Conservation (phyloP, 139 green algal species). For the Chlamydomonas eustigma region DNA sequence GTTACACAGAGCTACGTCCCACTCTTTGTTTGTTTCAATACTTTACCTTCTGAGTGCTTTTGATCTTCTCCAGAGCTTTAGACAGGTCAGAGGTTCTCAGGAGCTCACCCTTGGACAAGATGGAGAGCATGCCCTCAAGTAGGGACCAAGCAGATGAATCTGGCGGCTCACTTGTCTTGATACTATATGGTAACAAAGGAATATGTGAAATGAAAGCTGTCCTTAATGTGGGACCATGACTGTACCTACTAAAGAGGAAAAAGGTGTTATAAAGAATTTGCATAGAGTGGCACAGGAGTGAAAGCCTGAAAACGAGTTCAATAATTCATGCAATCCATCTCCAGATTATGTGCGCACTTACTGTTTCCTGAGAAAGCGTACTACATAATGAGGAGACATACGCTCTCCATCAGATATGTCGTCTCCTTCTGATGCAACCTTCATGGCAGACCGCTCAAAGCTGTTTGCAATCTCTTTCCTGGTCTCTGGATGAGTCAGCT, state of each 20-base stretch:
- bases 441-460: neutral
- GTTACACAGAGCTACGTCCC: too few species aligned
- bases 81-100: neutral
- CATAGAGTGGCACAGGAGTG: too few species aligned
- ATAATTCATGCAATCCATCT: too few species aligned
- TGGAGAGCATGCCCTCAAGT: constrained; percentile 1
- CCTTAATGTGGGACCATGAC: too few species aligned
- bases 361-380: neutral
- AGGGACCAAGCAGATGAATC: neutral
- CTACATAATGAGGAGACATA: neutral
- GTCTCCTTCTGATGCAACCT: neutral
- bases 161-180: neutral
- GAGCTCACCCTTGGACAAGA: neutral
- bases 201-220: too few species aligned
- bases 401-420: neutral
- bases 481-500: neutral
- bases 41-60: neutral
- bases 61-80: neutral
- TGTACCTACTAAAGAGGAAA: too few species aligned
- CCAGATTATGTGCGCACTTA: constrained; percentile 8
- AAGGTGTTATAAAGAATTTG: too few species aligned
- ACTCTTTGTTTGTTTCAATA: too few species aligned
- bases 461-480: neutral
- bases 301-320: too few species aligned
- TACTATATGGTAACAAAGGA: neutral